Base-by-base conservation (phyloP, 257 asterid genomes). In the Rubia yunnanensis region DNA sequence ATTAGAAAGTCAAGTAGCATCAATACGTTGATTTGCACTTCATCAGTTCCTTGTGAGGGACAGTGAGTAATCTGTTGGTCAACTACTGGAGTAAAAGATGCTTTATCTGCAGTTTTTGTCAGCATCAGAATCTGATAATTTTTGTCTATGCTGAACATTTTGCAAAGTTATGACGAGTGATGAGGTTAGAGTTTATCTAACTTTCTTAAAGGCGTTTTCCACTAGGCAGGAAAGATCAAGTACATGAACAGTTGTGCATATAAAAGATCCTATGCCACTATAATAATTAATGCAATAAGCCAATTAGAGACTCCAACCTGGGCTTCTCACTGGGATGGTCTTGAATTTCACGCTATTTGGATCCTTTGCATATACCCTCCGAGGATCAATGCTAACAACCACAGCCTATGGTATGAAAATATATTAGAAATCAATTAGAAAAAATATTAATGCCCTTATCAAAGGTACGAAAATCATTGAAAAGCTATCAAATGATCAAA, bases 311-410 rank as follows among this genome's bases (percentile, higher is more conserved):
- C 53, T 48, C 74, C 70, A 76, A 91, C 98, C 98, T 82, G 88
- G 97, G 64, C 72, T 79, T 66, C 83, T 73, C 59, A 87, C 86
- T 81, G 76, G 83, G 66, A 82, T 69, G 62, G 92, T 72, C 80
- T 84, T 83, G 90, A 89, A 86, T 55, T 74, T 84, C 59, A 89
- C 97, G 70, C 82, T 86, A 32, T 74, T 72, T 30, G 96, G 90
- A 70, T 89, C 81, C 72, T 79, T 87, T 78, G 85, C 63, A 68
- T 84, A 92, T 46, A 89, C 88, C 75, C 94, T 82, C 63, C 94
- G 89, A 63, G 99, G 99, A 77, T 92, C 99, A 73, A 92, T 86
- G 89, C 97, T 92, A 60, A 89, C 94, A 73, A 87, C 99, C 76
- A 92, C 99, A 59, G 99, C 99, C 99, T 92, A 70, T 65, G 61